Conservation (phyloP, 768 basidiomycete species). For the Coprinellus micaceus region DNA sequence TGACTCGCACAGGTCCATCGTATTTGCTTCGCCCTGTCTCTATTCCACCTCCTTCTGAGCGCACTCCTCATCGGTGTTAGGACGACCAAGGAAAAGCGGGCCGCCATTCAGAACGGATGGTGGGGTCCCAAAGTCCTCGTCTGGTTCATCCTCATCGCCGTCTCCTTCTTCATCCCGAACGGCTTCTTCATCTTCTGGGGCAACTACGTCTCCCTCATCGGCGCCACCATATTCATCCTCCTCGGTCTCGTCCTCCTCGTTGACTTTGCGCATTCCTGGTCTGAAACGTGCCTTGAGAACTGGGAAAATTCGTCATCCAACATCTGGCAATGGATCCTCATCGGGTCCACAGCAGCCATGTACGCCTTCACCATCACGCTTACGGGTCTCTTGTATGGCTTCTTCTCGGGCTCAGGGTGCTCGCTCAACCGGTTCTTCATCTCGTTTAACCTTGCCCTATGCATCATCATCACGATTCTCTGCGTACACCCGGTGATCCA, state of each 20-base stretch:
- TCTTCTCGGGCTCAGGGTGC: slow-evolving; percentile 86
- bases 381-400: slow-evolving; percentile 85
- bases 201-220: slow-evolving; percentile 86
- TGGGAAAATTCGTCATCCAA: slow-evolving; percentile 87
- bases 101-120: slow-evolving; percentile 98
- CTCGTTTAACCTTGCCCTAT: slow-evolving; percentile 84
- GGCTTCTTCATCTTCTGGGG: slow-evolving; percentile 99
- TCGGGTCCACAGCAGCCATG: slow-evolving; percentile 87
- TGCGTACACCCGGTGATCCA: slow-evolving; percentile 86
- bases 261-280: slow-evolving; percentile 99
- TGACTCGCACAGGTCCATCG: slow-evolving; percentile 69
- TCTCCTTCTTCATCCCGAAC: slow-evolving; percentile 95
- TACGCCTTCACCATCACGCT: slow-evolving; percentile 82
- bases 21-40: slow-evolving; percentile 89
- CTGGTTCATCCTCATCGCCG: slow-evolving; percentile 77
- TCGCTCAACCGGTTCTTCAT: slow-evolving; percentile 96
- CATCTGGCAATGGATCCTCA: slow-evolving; percentile 94
- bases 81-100: slow-evolving; percentile 88
- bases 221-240: slow-evolving; percentile 92
- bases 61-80: slow-evolving; percentile 78
- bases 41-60: slow-evolving; percentile 85
- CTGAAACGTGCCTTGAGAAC: slow-evolving; percentile 92
- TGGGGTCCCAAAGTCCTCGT: slow-evolving; percentile 96
- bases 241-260: slow-evolving; percentile 95
- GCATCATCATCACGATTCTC: slow-evolving; percentile 73